Conservation (phyloP, 179 eudicot species). For the Spergularia azorica region DNA sequence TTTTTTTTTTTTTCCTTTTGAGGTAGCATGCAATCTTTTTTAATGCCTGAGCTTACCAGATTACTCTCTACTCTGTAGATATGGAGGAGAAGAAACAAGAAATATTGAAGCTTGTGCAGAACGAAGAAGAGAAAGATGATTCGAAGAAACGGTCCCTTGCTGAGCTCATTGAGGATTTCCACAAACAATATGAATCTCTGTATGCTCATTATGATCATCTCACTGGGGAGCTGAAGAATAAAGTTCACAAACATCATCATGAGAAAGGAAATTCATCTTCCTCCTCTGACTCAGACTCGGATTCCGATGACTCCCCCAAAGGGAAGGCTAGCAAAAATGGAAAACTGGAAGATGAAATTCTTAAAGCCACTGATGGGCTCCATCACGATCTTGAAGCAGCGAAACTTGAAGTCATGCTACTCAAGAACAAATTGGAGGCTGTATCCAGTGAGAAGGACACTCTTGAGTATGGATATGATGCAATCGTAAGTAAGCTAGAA, state of each 20-base stretch:
- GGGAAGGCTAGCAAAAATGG: conserved; percentile 54
- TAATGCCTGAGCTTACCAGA: not conserved
- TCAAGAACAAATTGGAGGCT: conserved; percentile 47
- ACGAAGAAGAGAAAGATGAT: conserved; percentile 35
- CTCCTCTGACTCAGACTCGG: conserved; percentile 68
- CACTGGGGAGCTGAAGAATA: conserved; percentile 64
- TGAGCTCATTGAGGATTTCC: conserved; percentile 64
- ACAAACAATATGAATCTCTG: conserved; percentile 71
- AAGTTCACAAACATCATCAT: conserved; percentile 41
- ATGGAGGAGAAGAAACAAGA: conserved; percentile 66
- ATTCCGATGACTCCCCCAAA: conserved; percentile 52
- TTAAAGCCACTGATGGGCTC: conserved; percentile 33
- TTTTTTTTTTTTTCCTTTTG: too few relatives aligned
- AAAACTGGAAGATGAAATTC: conserved; percentile 35
- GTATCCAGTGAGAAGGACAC: conserved; percentile 51
- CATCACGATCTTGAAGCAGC: conserved; percentile 65
- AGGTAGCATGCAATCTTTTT: not conserved
- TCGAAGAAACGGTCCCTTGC: conserved; percentile 44
- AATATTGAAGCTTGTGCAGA: conserved; percentile 56
- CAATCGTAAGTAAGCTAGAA: conserved; percentile 32
- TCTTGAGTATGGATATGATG: conserved; percentile 40
- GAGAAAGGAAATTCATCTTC: conserved; percentile 37
- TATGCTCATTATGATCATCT: conserved; percentile 69
- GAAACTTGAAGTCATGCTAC: conserved; percentile 47
- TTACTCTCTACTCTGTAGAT: conserved; percentile 45